Conservation (phyloP, 257 asterid species). For the Primulina tabacum region DNA sequence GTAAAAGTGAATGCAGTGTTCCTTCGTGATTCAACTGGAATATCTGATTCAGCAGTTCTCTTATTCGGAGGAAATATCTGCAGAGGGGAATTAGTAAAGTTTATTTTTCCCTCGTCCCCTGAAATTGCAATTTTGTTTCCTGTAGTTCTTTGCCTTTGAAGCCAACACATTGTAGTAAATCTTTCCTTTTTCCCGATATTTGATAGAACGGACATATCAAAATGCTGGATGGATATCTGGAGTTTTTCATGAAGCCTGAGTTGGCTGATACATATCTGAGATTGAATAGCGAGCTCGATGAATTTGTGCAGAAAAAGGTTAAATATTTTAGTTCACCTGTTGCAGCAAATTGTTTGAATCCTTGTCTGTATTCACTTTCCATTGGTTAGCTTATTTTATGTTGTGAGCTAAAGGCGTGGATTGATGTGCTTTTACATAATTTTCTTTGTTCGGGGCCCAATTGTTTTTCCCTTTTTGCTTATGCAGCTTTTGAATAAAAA, state of each 20-base stretch:
- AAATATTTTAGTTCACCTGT: constrained; percentile 8
- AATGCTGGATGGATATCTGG: constrained; percentile 91
- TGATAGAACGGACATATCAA: constrained; percentile 82
- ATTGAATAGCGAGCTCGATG: constrained; percentile 75
- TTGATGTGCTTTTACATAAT: neutral
- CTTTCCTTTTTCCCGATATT: constrained; percentile 14
- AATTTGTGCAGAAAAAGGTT: constrained; percentile 74
- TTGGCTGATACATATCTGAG: constrained; percentile 58
- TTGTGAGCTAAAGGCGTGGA: neutral
- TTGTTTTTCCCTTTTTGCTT: constrained; percentile 21
- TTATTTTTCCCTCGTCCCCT: constrained; percentile 19
- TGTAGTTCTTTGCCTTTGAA: constrained; percentile 9
- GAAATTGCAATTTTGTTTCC: constrained; percentile 13
- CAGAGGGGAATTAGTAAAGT: constrained; percentile 61
- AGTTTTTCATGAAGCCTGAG: constrained; percentile 77
- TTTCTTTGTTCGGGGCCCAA: constrained; percentile 21
- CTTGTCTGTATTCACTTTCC: constrained; percentile 9
- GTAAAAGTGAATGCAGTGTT: constrained; percentile 83
- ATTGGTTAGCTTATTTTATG: neutral
- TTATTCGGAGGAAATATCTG: constrained; percentile 77
- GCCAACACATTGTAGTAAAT: constrained; percentile 22
- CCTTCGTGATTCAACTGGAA: constrained; percentile 90
- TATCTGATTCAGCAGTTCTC: constrained; percentile 79
- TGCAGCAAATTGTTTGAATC: constrained; percentile 2
- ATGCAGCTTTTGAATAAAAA: constrained; percentile 75